Conservation (phyloP, 495 filamentous ascomycete species). For the Aspergillus hancockii region DNA sequence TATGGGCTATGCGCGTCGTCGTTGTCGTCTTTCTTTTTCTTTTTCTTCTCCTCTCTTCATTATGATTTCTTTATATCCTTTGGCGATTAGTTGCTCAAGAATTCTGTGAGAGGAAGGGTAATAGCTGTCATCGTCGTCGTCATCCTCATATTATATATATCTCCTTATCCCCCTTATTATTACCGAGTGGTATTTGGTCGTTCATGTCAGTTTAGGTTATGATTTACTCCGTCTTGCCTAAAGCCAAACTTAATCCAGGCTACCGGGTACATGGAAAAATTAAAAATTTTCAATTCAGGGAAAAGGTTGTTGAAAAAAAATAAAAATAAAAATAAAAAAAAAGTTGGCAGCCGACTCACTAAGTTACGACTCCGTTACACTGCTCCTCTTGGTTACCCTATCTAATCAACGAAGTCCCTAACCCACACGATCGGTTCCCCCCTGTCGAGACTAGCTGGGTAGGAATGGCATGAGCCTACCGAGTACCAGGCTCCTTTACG, state of each 20-base stretch:
- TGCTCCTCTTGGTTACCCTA: background rate
- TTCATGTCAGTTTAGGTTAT: conserved; percentile 6
- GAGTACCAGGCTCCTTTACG: conserved; percentile 7
- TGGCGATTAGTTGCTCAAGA: background rate
- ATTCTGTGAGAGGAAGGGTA: background rate
- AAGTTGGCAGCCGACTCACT: conserved; percentile 12
- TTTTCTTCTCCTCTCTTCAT: background rate
- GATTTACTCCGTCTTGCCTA: conserved; percentile 34
- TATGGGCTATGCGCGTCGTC: conserved; percentile 10
- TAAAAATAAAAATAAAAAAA: conserved; percentile 7
- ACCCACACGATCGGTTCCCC: conserved; percentile 14
- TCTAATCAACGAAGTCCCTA: conserved; percentile 3
- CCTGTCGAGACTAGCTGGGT: conserved; percentile 12
- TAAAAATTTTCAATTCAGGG: no score
- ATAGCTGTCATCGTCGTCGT: background rate
- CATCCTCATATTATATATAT: background rate
- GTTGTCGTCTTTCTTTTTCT: background rate
- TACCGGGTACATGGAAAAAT: conserved; percentile 36
- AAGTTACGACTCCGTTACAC: background rate
- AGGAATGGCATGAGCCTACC: conserved; percentile 13
- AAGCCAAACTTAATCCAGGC: conserved; percentile 49
- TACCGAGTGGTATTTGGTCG: background rate
- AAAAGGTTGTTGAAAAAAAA: no score
- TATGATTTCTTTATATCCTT: background rate
- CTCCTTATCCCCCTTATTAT: background rate